Evolutionary conservation across 257 asterid species (phyloP).

Genomic region (Solanum paucissectum): DNA sequence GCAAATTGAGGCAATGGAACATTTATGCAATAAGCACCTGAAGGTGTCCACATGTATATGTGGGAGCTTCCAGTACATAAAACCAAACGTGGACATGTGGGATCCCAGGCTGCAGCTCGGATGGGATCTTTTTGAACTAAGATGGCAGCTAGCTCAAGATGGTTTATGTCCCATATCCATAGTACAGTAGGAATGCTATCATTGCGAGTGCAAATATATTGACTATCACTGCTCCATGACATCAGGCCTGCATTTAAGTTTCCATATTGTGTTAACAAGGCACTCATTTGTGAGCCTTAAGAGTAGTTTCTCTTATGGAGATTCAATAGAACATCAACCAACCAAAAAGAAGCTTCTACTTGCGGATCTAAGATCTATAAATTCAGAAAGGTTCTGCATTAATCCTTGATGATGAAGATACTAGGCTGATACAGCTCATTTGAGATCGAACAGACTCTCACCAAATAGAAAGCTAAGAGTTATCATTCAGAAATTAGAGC

Average conservation of each 20-base stretch:
- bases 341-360: not conserved
- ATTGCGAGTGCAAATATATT: constrained; percentile 74
- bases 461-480: not conserved
- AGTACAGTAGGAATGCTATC: constrained; percentile 92
- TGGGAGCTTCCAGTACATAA: constrained; percentile 75
- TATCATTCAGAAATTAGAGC: not conserved
- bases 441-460: not conserved
- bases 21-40: constrained; percentile 79
- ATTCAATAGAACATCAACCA: not conserved
- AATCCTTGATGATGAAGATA: not conserved
- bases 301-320: not conserved
- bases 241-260: constrained; percentile 53
- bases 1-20: constrained; percentile 62
- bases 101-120: constrained; percentile 93
- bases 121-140: constrained; percentile 86
- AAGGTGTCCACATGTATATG: constrained; percentile 96
- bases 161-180: constrained; percentile 96
- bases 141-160: constrained; percentile 81
- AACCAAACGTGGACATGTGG: constrained; percentile 67
- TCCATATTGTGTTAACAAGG: not conserved
- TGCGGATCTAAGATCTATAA: not conserved
- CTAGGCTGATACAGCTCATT: not conserved
- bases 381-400: not conserved
- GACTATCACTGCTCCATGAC: constrained; percentile 94
- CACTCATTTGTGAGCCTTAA: not conserved